Base-by-base conservation (phyloP, 176 grass and related monocot genomes). In the Canna indica region DNA sequence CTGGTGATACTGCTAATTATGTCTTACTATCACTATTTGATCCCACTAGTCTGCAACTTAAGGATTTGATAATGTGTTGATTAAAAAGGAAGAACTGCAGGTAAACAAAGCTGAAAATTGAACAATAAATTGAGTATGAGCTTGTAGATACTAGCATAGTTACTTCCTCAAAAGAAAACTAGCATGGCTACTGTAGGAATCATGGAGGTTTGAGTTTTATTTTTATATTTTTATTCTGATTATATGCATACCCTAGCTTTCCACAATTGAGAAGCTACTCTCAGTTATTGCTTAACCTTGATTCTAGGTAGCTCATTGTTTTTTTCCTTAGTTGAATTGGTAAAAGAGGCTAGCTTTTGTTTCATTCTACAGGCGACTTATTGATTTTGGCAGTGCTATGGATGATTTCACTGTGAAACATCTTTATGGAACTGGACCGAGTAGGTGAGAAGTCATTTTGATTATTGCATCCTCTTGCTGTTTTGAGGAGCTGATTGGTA, bases 331-430 rank as follows among this genome's bases (percentile, higher is more conserved):
- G 8, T 48, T 31, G 18, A 29, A 48, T 48, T 70, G 11, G 22
- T 31, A 48, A 31, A 7, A 30, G 36, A 20, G 27, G 24, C 44
- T 30, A 47, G 12, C 28, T 36, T 57, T 34, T 80, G 15, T 75
- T 84, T 65, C 39, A 35, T 29, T 85, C 42, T 59, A 56, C 80
- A 96, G 93, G 83, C 88, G 81, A 73, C 72, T 96, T 66, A 91
- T 96, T 81, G 93, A 96, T 75, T 96, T 96, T 17, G 93, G 93
- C 71, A 91, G 93, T 88, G 93, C 93, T 57, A 85, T 96, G 78
- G 93, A 96, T 81, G 93, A 96, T 87, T 90, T 87, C 64, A 96
- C 93, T 56, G 72, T 91, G 93, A 96, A 90, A 73, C 74, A 96
- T 91, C 79, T 91, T 36, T 96, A 91, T 59, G 88, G 84, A 73